These are phyloP conservation scores for Spencermartinsiella ligniputridi DNA, from an alignment of 1,139 yeast genomes.

Conservation along the genomic window DNA sequence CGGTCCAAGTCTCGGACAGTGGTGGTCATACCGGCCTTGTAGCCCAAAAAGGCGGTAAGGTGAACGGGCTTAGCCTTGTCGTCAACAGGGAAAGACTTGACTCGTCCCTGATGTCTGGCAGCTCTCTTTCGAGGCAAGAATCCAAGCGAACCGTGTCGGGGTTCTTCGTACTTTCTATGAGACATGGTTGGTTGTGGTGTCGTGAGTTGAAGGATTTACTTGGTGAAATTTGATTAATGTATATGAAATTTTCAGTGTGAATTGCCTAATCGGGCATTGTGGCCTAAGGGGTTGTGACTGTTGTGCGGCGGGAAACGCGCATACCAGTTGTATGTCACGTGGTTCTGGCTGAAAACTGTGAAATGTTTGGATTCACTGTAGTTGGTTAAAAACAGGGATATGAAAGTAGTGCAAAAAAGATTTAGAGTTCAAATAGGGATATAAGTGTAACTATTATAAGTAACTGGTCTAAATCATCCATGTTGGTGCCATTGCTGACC, in stretches of 20 bases:
- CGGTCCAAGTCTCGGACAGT: conserved; percentile 99
- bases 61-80: conserved; percentile 98
- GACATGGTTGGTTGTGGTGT: conserved; percentile 54
- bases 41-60: conserved; percentile 98
- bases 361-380: no score
- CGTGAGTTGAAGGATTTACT: conserved; percentile 4
- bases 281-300: conserved; percentile 5
- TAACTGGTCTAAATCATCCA: no score
- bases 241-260: conserved; percentile 3
- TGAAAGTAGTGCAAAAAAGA: no score
- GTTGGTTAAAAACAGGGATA: no score
- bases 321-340: no score
- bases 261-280: conserved; percentile 2
- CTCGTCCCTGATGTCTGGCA: conserved; percentile 97
- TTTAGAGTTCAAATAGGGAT: no score
- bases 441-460: no score
- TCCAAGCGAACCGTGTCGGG: conserved; percentile 99
- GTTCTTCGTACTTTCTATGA: conserved; percentile 99
- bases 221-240: not conserved
- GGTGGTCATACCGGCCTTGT: conserved; percentile 99
- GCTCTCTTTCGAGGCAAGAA: conserved; percentile 99
- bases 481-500: no score
- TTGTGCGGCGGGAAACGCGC: no score
- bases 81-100: conserved; percentile 99
- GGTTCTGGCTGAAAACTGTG: no score